A percentile compares a stretch with the other conserved stretches of the same genome.
Evolutionary conservation across 192 early-diverging fungal genomes (phyloP).

Genomic region (Coemansia sp.): DNA sequence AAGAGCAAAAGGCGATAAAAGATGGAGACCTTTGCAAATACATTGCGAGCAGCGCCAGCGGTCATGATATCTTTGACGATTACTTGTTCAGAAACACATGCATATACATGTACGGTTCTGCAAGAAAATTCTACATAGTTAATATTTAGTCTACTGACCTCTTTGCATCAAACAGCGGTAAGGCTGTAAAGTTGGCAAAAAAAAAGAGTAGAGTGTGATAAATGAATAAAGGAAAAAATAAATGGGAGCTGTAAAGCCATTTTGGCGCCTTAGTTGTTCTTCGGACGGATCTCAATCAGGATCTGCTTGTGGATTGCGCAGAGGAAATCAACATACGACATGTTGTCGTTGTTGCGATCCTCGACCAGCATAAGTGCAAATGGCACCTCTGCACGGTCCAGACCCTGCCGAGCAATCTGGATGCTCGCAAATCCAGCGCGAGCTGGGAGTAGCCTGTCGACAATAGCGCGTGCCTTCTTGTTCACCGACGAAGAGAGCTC

Average conservation of each 20-base stretch:
- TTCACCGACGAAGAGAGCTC: conserved; percentile 63
- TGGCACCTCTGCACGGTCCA: conserved; percentile 78
- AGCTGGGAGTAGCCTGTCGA: conserved; percentile 60
- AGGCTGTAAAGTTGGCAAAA: no score
- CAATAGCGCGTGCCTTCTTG: conserved; percentile 62
- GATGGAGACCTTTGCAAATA: no score
- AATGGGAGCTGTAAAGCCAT: conserved; percentile 36
- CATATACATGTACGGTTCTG: no score
- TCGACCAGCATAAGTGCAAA: conserved; percentile 78
- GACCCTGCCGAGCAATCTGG: conserved; percentile 77
- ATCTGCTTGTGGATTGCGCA: conserved; percentile 85
- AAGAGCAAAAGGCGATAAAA: no score
- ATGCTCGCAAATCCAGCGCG: conserved; percentile 65
- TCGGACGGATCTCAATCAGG: conserved; percentile 65
- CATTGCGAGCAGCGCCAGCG: no score
- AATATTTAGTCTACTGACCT: no score
- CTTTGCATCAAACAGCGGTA: no score
- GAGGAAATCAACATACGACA: conserved; percentile 93
- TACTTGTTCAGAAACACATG: no score
- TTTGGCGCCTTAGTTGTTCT: conserved; percentile 36
- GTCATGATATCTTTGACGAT: no score
- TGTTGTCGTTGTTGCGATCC: conserved; percentile 82
- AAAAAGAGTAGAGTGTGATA: background rate
- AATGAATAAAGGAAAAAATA: background rate
- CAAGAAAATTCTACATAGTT: no score